phyloP scores from a whole-genome alignment of 2,329 filamentous ascomycete genomes.

The Stachybotrys chlorohalonatus region DNA sequence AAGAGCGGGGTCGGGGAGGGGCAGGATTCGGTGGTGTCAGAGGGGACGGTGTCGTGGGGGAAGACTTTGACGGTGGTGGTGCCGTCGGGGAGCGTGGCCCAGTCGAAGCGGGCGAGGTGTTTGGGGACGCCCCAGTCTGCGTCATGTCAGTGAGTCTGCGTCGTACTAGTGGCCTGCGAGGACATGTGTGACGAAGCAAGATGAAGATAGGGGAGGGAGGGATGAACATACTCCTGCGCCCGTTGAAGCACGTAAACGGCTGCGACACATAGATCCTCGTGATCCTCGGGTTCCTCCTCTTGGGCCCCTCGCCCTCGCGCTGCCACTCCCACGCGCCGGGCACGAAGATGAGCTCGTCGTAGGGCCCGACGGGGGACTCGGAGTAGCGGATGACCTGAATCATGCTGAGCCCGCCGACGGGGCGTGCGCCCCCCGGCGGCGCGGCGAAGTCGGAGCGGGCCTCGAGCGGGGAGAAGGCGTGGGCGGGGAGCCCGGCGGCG shows the following conservation, averaged over 20 bases:
- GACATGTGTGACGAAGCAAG: background rate
- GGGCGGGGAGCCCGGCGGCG: constrained; percentile 19
- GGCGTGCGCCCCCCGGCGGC: constrained; percentile 13
- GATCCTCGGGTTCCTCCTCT: constrained; percentile 28
- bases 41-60: constrained; percentile 27
- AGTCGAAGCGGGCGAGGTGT: constrained; percentile 43
- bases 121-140: constrained; percentile 48
- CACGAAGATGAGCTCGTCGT: constrained; percentile 41
- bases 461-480: constrained; percentile 39
- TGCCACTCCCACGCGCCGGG: constrained; percentile 37
- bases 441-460: constrained; percentile 26
- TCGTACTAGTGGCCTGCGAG: background rate
- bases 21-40: constrained; percentile 17
- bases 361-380: constrained; percentile 41
- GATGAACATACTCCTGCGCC: constrained; percentile 33
- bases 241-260: constrained; percentile 42
- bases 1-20: constrained; percentile 32
- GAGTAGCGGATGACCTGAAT: constrained; percentile 42
- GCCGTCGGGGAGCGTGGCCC: constrained; percentile 25
- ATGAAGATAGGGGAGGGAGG: background rate
- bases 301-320: constrained; percentile 21
- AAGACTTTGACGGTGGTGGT: constrained; percentile 32
- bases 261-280: constrained; percentile 48
- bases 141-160: background rate
- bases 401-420: constrained; percentile 35